Base-by-base conservation (phyloP, 2,329 filamentous ascomycete genomes). In the Hirsutella thompsonii region DNA sequence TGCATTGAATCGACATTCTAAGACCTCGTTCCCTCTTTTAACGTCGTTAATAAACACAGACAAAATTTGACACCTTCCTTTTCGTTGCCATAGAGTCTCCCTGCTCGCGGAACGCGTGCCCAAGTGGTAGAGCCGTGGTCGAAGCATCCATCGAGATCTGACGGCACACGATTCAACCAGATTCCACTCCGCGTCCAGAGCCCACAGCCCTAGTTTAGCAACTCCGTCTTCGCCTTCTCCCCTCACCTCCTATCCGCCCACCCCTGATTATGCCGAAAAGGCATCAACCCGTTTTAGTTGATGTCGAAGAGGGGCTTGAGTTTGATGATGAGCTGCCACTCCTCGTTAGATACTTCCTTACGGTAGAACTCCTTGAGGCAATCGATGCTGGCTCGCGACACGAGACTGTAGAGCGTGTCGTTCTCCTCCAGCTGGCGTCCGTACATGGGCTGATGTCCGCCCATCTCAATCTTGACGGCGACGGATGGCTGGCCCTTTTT, bases 401-500 rank as follows among this genome's bases (percentile, higher is more conserved):
- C 87, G 45, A 83, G 71, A 49, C 83, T 90, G 74, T 95, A 96
- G 13, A 98, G 72, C 2, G 67, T 73, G 60, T 98, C 92, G 48
- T 79, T 77, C 61, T 98, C 90, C 62, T 98, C 92, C 39, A 98
- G 76, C 48, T 98, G 92, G 46, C 92, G 83, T 44, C 92, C 92
- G 58, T 98, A 98, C 44, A 83, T 77, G 14, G 92, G 93, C 68
- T 98, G 92, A 59, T 90, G 86, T 44, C 81, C 67, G 41, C 88
- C 90, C 76, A 81, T 81, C 67, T 98, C 93, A 54, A 98, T 93
- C 73, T 98, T 98, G 69, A 98, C 73, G 18, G 92, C 92, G 9
- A 98, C 93, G 1, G 88, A 93, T n/a, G 93, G 92, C 57, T 94
- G 85, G 40, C 90, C 90, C 67, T 88, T 90, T 66, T 98, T 98